Evolutionary conservation across 495 filamentous ascomycete genomes (phyloP).

Genomic region (Neurospora sp.): DNA sequence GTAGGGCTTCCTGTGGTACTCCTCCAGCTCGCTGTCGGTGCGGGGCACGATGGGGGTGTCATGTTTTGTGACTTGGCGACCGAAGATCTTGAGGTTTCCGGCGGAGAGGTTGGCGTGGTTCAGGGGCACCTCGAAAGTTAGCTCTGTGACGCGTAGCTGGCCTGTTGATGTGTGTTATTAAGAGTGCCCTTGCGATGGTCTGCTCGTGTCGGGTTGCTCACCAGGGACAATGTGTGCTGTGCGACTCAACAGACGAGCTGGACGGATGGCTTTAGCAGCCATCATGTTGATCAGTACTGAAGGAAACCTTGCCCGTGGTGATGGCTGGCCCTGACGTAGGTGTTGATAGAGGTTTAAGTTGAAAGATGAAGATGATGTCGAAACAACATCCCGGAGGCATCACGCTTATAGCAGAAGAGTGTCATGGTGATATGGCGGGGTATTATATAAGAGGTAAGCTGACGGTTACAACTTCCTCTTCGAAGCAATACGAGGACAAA

Average conservation of each 20-base stretch:
- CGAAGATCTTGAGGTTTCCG: constrained; percentile 64
- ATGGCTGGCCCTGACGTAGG: background rate
- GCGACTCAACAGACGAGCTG: constrained; percentile 14
- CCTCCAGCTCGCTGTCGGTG: constrained; percentile 21
- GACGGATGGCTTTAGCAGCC: constrained; percentile 1
- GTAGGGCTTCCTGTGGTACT: constrained; percentile 39
- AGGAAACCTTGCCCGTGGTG: background rate
- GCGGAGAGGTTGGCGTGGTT: constrained; percentile 56
- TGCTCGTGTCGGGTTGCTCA: background rate
- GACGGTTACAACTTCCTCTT: background rate
- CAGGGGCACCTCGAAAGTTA: constrained; percentile 76
- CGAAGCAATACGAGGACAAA: background rate
- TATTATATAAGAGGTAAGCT: background rate
- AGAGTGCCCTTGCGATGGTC: background rate
- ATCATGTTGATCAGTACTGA: background rate
- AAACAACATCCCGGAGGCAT: background rate
- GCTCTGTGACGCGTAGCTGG: constrained; percentile 63
- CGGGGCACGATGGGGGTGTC: constrained; percentile 46
- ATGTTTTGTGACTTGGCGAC: constrained; percentile 54
- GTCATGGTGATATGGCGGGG: background rate
- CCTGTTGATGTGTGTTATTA: constrained; percentile 35
- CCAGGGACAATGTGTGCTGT: constrained; percentile 16
- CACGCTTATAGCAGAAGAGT: background rate
- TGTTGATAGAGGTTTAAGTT: background rate
- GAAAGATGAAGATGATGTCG: background rate